Evolutionary conservation across 2,329 filamentous ascomycete species (phyloP).

Genomic region (Coniochaeta sp.): DNA sequence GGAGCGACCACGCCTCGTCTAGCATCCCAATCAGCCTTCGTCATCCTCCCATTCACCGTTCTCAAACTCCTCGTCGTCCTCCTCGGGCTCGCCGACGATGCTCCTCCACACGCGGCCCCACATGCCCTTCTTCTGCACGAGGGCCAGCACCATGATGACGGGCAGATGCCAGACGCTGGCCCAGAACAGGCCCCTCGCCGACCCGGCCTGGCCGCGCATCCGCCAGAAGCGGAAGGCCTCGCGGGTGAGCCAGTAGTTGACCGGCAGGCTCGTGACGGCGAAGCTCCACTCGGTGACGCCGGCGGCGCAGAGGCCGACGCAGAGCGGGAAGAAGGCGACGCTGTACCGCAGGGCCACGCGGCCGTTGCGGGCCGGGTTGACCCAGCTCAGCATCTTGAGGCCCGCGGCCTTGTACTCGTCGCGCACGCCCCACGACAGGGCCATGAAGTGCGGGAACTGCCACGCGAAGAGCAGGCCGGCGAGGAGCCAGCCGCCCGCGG

Average conservation of each 20-base stretch:
- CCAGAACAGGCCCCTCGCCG: slow-evolving; percentile 85
- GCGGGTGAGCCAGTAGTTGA: slow-evolving; percentile 79
- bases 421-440: slow-evolving; percentile 78
- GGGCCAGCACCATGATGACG: slow-evolving; percentile 78
- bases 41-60: slow-evolving; percentile 33
- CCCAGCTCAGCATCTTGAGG: slow-evolving; percentile 73
- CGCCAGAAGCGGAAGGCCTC: slow-evolving; percentile 80
- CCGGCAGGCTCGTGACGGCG: slow-evolving; percentile 67
- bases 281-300: slow-evolving; percentile 85
- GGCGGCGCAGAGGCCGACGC: slow-evolving; percentile 67
- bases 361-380: slow-evolving; percentile 76
- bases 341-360: slow-evolving; percentile 86
- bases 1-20: neutral
- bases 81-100: slow-evolving; percentile 50
- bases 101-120: slow-evolving; percentile 76
- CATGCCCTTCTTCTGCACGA: slow-evolving; percentile 89
- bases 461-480: slow-evolving; percentile 82
- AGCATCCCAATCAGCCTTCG: neutral
- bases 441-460: slow-evolving; percentile 99
- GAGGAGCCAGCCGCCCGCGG: slow-evolving; percentile 78
- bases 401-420: slow-evolving; percentile 76
- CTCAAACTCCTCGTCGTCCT: slow-evolving; percentile 38
- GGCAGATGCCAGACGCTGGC: slow-evolving; percentile 96
- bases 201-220: slow-evolving; percentile 69
- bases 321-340: slow-evolving; percentile 78